These are phyloP conservation scores for Metschnikowia lochheadii DNA, from an alignment of 805 yeast species.

Conservation along the genomic window DNA sequence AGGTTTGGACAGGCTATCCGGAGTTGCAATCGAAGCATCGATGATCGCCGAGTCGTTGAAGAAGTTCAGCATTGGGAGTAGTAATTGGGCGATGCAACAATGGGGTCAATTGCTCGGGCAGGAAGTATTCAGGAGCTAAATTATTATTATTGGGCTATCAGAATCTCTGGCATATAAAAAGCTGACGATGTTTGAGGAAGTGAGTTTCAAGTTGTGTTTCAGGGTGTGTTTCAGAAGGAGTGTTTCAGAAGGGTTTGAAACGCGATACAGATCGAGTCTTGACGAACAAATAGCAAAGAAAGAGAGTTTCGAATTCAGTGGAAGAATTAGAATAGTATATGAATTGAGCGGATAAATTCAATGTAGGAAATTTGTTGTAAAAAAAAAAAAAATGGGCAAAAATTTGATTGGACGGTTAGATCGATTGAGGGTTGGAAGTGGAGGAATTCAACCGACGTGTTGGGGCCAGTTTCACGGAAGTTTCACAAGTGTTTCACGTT, in stretches of 20 bases:
- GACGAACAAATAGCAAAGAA: too few species aligned
- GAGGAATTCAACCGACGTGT: neutral
- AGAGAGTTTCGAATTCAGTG: too few species aligned
- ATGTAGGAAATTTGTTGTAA: too few species aligned
- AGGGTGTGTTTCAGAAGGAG: neutral
- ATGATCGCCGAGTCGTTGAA: conserved; percentile 18
- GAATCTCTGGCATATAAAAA: neutral
- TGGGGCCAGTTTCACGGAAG: too few species aligned
- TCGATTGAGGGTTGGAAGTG: neutral
- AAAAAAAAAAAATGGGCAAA: too few species aligned
- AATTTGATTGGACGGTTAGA: too few species aligned
- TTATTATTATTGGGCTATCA: neutral
- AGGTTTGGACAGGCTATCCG: neutral
- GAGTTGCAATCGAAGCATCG: conserved; percentile 10
- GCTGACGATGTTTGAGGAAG: neutral
- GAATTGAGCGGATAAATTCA: too few species aligned
- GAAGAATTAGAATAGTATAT: too few species aligned
- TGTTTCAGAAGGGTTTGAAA: neutral
- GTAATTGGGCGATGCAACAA: neutral
- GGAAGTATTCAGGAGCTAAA: neutral
- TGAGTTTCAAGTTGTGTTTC: neutral
- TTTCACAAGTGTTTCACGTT: neutral
- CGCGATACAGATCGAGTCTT: neutral
- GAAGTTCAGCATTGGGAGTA: conserved; percentile 2
- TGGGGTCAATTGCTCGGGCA: neutral